These are phyloP conservation scores for Barnettozyma sucrosica DNA, from an alignment of 805 yeast genomes.

Conservation along the genomic window DNA sequence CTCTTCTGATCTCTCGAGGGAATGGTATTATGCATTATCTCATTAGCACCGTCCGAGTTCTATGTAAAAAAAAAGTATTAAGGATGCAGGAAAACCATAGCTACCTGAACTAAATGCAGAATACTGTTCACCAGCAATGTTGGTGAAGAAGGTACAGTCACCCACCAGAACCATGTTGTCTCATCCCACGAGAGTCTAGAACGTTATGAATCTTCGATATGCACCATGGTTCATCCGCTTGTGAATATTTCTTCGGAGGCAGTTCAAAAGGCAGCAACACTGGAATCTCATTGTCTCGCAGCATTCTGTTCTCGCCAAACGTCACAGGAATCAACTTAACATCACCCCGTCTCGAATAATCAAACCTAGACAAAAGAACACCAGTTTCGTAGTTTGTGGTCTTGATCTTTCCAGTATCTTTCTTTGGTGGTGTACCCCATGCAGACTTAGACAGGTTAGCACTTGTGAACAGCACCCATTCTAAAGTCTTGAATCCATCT, in stretches of 20 bases:
- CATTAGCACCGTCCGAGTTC: too few relatives aligned
- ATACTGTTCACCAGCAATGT: too few relatives aligned
- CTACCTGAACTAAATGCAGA: too few relatives aligned
- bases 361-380: slow-evolving; percentile 35
- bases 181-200: not conserved
- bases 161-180: not conserved
- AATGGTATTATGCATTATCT: too few relatives aligned
- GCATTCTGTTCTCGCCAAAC: slow-evolving; percentile 28
- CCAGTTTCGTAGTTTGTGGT: slow-evolving; percentile 51
- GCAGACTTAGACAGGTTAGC: slow-evolving; percentile 74
- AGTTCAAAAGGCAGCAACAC: slow-evolving; percentile 48
- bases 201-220: not conserved
- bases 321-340: slow-evolving; percentile 38
- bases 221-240: slow-evolving; percentile 46
- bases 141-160: too few relatives aligned
- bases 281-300: slow-evolving; percentile 15
- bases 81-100: too few relatives aligned
- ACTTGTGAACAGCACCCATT: slow-evolving; percentile 71
- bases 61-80: too few relatives aligned
- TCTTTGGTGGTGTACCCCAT: slow-evolving; percentile 53
- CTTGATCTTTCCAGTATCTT: slow-evolving; percentile 17
- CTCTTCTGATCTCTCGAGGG: too few relatives aligned
- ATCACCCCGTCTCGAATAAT: slow-evolving; percentile 12
- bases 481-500: slow-evolving; percentile 42
- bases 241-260: slow-evolving; percentile 40